Evolutionary conservation across 352 stramenopile species (phyloP), one percentile per base, ranked within the genome.

Genomic region (Stramenopiles sp.): DNA sequence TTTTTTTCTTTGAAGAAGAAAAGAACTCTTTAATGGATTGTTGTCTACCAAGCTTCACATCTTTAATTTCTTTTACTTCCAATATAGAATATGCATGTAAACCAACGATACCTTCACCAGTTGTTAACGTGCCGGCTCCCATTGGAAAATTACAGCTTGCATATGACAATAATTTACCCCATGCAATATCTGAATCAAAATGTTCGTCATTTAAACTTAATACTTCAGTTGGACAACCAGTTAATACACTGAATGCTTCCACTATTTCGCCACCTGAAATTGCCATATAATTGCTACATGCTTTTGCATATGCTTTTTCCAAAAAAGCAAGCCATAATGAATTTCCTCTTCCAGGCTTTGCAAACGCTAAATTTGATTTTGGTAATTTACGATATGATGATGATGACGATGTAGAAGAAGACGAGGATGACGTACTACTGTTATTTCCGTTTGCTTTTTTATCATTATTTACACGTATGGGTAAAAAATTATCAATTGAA

Each of bases 251-350:
- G 7, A 76, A 33, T 20, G 65, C 65, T 33, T 76, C 65, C 4
- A 76, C 65, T 13, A 76, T 76, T 20, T 76, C 65, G 4, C 65
- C 65, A 31, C 65, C 65, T 13, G 30, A 33, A 13, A 76, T 76
- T 33, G 65, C 65, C 4, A 13, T 4, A 33, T 76, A 76, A 27
- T 83, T 92, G 0, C 90, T 90, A 33, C 94, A 89, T 7, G 94
- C 82, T 83, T 95, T 95, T 7, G 90, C 90, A 77, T 91, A 95
- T 32, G 90, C 90, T 79, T 96, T 96, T 80, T 94, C 90, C 4
- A 96, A 79, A 4, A 95, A 83, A 30, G 87, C 84, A 31, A 96
- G 82, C 81, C 92, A 95, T 0, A 94, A 84, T 84, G 95, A 90
- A 78, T 92, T 94, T 78, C 87, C 87, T 80, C 30, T 1, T 20